A percentile compares a stretch with the other conserved stretches of the same genome.
These are phyloP conservation scores for Carallia brachiata DNA, from an alignment of 345 rosid species.

Conservation along the genomic window DNA sequence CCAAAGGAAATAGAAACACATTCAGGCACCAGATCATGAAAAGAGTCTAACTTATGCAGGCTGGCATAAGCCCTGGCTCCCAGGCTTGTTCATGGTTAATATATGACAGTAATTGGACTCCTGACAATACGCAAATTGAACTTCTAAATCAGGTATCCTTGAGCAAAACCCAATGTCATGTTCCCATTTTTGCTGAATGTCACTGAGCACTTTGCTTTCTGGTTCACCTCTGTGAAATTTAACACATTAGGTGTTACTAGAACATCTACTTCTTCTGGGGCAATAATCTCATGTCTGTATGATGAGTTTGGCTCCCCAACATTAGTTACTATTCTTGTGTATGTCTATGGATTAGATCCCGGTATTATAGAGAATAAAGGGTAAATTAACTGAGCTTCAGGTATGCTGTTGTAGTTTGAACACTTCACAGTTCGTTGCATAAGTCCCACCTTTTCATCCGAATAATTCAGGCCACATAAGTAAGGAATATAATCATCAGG, in stretches of 20 bases:
- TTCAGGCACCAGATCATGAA: too few species aligned
- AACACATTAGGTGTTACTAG: slow-evolving; percentile 4
- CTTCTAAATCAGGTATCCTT: slow-evolving; percentile 18
- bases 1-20: too few species aligned
- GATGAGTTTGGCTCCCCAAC: slow-evolving; percentile 7
- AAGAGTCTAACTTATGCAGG: too few species aligned
- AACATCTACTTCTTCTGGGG: slow-evolving; percentile 13
- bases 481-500: slow-evolving; percentile 18
- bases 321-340: slow-evolving; percentile 21
- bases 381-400: slow-evolving; percentile 17
- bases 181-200: slow-evolving; percentile 11
- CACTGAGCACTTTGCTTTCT: slow-evolving; percentile 14
- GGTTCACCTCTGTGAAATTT: neutral
- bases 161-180: neutral
- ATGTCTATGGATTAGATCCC: slow-evolving; percentile 7
- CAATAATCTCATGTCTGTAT: neutral
- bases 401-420: slow-evolving; percentile 12
- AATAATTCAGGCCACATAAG: slow-evolving; percentile 13
- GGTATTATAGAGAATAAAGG: slow-evolving; percentile 17
- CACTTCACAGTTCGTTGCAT: slow-evolving; percentile 4
- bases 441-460: neutral
- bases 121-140: slow-evolving; percentile 5
- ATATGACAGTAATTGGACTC: slow-evolving; percentile 9
- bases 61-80: neutral
- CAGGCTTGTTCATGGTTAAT: neutral